Base-by-base conservation (phyloP, 768 basidiomycete species). In the Panaeolus cyanescens region DNA sequence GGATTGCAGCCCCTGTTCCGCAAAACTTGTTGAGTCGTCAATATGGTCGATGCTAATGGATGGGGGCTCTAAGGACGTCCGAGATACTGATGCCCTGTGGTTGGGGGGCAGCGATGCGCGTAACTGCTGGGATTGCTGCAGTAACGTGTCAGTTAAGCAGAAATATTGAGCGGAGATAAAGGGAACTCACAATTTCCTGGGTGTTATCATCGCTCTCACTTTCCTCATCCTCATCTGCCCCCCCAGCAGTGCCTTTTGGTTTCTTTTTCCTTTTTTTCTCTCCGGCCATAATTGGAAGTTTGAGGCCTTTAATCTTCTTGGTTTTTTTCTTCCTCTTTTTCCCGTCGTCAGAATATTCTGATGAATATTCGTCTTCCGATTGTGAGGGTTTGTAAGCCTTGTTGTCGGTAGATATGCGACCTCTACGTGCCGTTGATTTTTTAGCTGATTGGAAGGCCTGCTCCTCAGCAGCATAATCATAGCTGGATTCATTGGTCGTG, bases 391-490 rank as follows among this genome's bases (percentile, higher is more conserved):
- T 83, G 67, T 93, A 95, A 0, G 92, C 92, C 71, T 90, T 91
- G 75, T 93, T 92, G 71, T 94, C 93, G 22, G 77, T 68, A 0
- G 89, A 90, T 63, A 92, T 91, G 32, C 88, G 85, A 65, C 81
- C 82, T 25, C 86, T 83, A 69, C 79, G 84, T 22, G 68, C 58
- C 40, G 67, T 68, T 55, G 72, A 68, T 62, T 69, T 74, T 73
- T 72, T 74, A 70, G 67, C 72, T 28, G 69, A 74, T 62, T 85
- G 80, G 64, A 79, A 88, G 28, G 89, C 86, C 25, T 82, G 80
- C 68, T 95, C 91, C 69, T 95, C 92, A 5, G 82, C 85, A 8
- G 85, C 83, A 68, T 94, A 95, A 72, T 91, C 91, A 71, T 93
- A 93, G 65, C 88, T 91, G 0, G 79, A 64, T 31, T 83, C 75